Evolutionary conservation across 805 yeast genomes (phyloP).

Genomic region (Nakazawaea pomicola): DNA sequence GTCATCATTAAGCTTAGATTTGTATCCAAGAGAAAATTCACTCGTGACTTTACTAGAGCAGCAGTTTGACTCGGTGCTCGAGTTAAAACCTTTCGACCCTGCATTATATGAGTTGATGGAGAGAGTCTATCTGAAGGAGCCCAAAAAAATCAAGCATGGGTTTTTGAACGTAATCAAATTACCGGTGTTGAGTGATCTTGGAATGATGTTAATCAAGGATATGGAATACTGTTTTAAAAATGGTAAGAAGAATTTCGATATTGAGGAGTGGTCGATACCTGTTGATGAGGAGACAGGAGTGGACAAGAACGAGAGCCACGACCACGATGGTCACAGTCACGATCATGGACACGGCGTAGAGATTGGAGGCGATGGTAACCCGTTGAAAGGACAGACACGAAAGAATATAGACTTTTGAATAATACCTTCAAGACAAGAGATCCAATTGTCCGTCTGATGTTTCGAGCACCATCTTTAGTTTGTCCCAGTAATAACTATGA

Average conservation of each 20-base stretch:
- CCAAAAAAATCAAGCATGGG: slow-evolving; percentile 80
- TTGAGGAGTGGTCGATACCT: slow-evolving; percentile 96
- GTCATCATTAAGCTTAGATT: slow-evolving; percentile 56
- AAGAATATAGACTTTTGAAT: slow-evolving; percentile 12
- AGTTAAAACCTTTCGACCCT: slow-evolving; percentile 78
- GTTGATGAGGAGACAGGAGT: slow-evolving; percentile 73
- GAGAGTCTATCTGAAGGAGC: slow-evolving; percentile 64
- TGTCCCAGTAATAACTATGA: background rate
- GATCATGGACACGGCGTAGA: slow-evolving; percentile 4
- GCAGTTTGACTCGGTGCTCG: slow-evolving; percentile 62
- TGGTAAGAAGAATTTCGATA: slow-evolving; percentile 77
- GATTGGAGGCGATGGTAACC: slow-evolving; percentile 7
- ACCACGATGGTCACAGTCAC: background rate
- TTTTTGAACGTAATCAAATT: slow-evolving; percentile 69
- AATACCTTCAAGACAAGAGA: background rate
- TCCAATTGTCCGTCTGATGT: no score
- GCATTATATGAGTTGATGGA: slow-evolving; percentile 63
- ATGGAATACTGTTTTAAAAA: slow-evolving; percentile 85
- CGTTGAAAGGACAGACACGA: slow-evolving; percentile 8
- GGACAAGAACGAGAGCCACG: slow-evolving; percentile 12
- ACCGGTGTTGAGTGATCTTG: slow-evolving; percentile 69
- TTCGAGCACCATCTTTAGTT: no score
- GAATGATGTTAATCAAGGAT: slow-evolving; percentile 68
- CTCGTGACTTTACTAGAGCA: slow-evolving; percentile 50
- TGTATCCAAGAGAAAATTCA: slow-evolving; percentile 52